Evolutionary conservation across 345 rosid species (phyloP), one percentile per base, ranked within the genome.

Genomic region (Raphanus sativus): DNA sequence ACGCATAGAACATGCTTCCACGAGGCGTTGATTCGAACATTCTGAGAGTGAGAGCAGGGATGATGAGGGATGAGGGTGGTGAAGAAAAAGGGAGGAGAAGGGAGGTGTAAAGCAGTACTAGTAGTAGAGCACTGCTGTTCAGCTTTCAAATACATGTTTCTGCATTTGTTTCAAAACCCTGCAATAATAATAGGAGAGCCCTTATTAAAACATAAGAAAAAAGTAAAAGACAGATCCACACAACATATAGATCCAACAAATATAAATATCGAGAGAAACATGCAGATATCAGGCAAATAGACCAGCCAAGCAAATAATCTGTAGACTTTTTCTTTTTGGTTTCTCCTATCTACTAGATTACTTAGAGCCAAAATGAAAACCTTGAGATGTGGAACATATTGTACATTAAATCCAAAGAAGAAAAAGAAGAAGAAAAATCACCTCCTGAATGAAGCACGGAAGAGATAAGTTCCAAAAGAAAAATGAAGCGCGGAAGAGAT

Each of bases 1-100:
- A 71, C 73, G 74, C 81, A 81, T 1, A 64, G 67, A 67, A 29
- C 75, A 61, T 48, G 81, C 58, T 66, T 72, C 76, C 77, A 80
- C 6, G 66, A 38, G 58, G 48, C 50, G 48, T 69, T 13, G 13
- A 50, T 62, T 13, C 55, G 16, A 48, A 48, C 55, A 48, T n/a
- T 38, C 45, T 38, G 45, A 38, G 45, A n/a, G 54, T 11, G 50
- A 42, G 15, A 42, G 50, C n/a, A 42, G n/a, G 55, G 16, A 48
- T 15, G 55, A n/a, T 48, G 17, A n/a, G 55, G 55, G 55, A 48
- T 48, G 17, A n/a, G 55, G 17, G 55, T 13, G 17, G 55, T n/a
- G 55, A n/a, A 48, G 16, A 48, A 48, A 4, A 48, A 48, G 16
- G 17, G 54, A 48, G 54, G 54, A 48, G 8, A 48, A 48, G 55